These are phyloP conservation scores for Coccomyxa subellipsoidea DNA, from an alignment of 163 green algal species.

Conservation along the genomic window DNA sequence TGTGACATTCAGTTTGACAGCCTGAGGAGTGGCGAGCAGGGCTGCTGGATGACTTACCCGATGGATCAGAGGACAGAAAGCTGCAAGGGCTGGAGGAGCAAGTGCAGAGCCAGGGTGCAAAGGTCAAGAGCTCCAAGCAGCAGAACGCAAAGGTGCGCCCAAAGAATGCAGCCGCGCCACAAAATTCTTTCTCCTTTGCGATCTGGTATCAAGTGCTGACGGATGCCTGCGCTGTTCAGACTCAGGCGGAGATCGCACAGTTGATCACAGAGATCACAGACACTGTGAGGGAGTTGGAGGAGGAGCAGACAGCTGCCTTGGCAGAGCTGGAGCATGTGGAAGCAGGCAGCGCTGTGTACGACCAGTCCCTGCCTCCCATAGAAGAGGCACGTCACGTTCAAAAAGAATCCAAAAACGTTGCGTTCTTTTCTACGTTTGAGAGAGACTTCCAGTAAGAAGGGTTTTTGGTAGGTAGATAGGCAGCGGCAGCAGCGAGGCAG, in stretches of 20 bases:
- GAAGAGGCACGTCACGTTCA: too few relatives aligned
- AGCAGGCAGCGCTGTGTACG: conserved; percentile 12
- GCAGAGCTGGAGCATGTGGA: conserved; percentile 20
- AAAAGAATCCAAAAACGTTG: too few relatives aligned
- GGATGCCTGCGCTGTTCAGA: neutral
- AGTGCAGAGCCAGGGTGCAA: conserved; percentile 28
- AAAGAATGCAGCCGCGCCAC: too few relatives aligned
- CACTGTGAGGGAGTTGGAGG: conserved; percentile 21
- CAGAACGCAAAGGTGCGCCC: conserved; percentile 31
- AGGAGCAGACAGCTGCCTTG: conserved; percentile 17
- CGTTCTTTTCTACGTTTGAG: too few relatives aligned
- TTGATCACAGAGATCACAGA: conserved; percentile 24
- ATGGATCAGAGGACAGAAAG: conserved; percentile 44
- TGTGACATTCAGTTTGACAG: neutral
- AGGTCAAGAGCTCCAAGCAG: conserved; percentile 40
- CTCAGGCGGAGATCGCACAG: conserved; percentile 27
- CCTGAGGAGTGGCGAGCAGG: conserved; percentile 17
- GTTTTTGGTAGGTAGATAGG: too few relatives aligned
- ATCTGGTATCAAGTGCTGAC: too few relatives aligned
- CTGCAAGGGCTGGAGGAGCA: conserved; percentile 43
- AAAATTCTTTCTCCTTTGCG: too few relatives aligned
- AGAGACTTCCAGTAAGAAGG: too few relatives aligned
- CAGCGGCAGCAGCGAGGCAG: too few relatives aligned
- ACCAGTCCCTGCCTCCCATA: neutral
- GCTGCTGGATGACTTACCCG: conserved; percentile 43